Evolutionary conservation across 2,329 filamentous ascomycete genomes (phyloP), one percentile per base, ranked within the genome.

Genomic region (Claviceps lovelessii): DNA sequence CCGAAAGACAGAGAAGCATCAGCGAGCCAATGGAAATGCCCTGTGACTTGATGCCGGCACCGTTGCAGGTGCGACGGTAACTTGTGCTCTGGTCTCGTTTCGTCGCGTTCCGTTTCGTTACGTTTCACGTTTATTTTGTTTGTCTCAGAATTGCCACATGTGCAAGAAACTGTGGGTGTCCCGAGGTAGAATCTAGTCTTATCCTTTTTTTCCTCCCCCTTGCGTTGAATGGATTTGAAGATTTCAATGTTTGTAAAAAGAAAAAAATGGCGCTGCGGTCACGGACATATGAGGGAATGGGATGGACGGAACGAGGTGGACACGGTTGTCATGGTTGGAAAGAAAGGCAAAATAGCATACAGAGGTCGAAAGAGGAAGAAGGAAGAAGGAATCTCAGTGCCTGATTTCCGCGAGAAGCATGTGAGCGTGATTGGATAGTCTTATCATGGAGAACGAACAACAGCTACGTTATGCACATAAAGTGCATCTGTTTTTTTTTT

Each of bases 1-100:
- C 78, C 4, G 80, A 80, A 64, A 71, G 79, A 57, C 80, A 81
- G 63, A 70, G 80, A 56, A 83, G 76, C 61, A 69, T 78, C 47
- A 74, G 71, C 49, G 72, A 72, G 61, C 71, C 73, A 13, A 61
- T 62, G 19, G 69, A 70, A 31, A 60, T 67, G 50, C 63, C 65
- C 9, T 59, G 61, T n/a, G 62, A 65, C 37, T 57, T 72, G 55
- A 62, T 65, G 47, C 68, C 69, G 33, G 61, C 65, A 41, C 68
- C 68, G 29, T 60, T 72, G 29, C 64, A 63, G 23, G 55, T 70
- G 35, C 61, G 66, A 42, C 61, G 64, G 49, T 67, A 58, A 64
- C 9, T 50, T 23, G 23, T 23, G 23, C 23, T 23, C 23, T 23
- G 23, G 2, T 23, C 23, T 23, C 23, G 23, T 23, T 3, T 23